Conservation (phyloP, 2,329 filamentous ascomycete genomes). For the Calonectria naviculata region DNA sequence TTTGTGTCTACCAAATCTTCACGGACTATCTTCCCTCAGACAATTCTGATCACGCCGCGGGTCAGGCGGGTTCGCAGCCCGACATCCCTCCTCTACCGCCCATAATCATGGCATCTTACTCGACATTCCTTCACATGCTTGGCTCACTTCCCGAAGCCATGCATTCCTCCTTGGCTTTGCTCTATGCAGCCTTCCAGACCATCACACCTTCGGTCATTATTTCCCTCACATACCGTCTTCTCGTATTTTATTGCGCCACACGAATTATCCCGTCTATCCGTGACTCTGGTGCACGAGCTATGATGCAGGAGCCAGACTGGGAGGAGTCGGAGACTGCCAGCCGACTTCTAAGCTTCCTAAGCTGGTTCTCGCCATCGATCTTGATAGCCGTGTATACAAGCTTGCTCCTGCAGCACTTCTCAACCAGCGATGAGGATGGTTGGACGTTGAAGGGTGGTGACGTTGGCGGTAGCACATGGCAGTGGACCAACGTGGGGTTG, state of each 20-base stretch:
- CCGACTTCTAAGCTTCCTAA: conserved; percentile 83
- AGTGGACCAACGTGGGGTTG: conserved; percentile 91
- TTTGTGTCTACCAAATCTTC: conserved; percentile 99
- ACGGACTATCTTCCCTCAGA: conserved; percentile 94
- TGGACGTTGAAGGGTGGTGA: conserved; percentile 90
- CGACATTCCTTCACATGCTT: conserved; percentile 86
- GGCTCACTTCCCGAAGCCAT: conserved; percentile 86
- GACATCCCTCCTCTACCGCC: conserved; percentile 97
- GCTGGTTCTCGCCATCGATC: conserved; percentile 95
- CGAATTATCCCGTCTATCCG: conserved; percentile 95
- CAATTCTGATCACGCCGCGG: conserved; percentile 64
- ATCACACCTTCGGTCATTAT: conserved; percentile 97
- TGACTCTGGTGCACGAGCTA: conserved; percentile 83
- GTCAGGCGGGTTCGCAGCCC: conserved; percentile 69
- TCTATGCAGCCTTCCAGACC: conserved; percentile 92
- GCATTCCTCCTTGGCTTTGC: conserved; percentile 85
- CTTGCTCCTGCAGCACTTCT: conserved; percentile 94
- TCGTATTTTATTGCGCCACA: conserved; percentile 95
- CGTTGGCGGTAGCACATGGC: conserved; percentile 84
- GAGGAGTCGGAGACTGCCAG: conserved; percentile 88
- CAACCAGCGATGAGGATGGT: conserved; percentile 77
- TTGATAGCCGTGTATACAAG: conserved; percentile 97
- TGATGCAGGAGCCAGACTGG: conserved; percentile 86
- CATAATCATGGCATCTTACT: conserved; percentile 98
- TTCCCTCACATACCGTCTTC: conserved; percentile 90